Evolutionary conservation across 768 basidiomycete species (phyloP).

Genomic region (Termitomyces sp.): DNA sequence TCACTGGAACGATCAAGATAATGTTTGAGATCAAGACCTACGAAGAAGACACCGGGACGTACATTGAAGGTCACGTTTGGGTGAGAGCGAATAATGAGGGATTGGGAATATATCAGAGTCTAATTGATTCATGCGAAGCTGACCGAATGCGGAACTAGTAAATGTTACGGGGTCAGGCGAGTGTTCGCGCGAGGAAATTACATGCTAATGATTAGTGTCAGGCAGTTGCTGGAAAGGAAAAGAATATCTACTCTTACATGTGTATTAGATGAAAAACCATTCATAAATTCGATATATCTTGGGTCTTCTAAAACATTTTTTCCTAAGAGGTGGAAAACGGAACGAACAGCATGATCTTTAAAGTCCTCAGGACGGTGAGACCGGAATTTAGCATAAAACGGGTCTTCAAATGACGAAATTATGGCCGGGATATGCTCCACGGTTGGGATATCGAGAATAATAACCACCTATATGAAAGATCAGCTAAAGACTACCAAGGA

Average conservation of each 20-base stretch:
- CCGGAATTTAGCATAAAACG: conserved; percentile 44
- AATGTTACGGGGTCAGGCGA: conserved; percentile 66
- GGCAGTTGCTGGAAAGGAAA: not conserved
- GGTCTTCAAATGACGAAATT: conserved; percentile 37
- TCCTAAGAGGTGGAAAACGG: conserved; percentile 70
- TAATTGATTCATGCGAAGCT: conserved; percentile 66
- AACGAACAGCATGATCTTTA: conserved; percentile 41
- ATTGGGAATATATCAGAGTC: conserved; percentile 71
- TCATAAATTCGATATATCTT: conserved; percentile 70
- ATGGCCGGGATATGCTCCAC: conserved; percentile 50
- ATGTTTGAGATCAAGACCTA: not conserved
- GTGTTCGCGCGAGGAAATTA: conserved; percentile 63
- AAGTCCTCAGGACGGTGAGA: conserved; percentile 33
- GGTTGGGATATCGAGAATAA: conserved; percentile 72
- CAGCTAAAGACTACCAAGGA: not conserved
- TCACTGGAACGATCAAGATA: conserved; percentile 17
- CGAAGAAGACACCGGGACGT: conserved; percentile 4
- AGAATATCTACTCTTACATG: conserved; percentile 42
- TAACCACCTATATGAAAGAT: conserved; percentile 37
- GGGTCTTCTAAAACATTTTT: conserved; percentile 63
- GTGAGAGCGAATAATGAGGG: conserved; percentile 44
- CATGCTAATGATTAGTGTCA: conserved; percentile 44
- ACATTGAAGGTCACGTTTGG: conserved; percentile 37
- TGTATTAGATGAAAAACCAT: conserved; percentile 50
- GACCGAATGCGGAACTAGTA: conserved; percentile 65